Conservation (phyloP, 495 filamentous ascomycete genomes). For the Lasiosphaeria hispida region DNA sequence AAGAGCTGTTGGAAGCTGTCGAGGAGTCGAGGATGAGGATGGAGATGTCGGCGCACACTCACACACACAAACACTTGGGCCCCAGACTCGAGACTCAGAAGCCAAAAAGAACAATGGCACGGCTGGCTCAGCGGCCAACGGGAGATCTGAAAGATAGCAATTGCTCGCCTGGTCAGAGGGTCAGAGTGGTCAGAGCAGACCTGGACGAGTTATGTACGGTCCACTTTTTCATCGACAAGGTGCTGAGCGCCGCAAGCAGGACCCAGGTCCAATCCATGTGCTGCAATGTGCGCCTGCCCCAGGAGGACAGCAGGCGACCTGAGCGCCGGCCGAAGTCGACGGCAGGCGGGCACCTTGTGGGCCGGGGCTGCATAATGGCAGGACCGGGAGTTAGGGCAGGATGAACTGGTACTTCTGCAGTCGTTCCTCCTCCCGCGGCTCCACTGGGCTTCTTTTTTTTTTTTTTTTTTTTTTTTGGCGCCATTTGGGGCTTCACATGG, state of each 20-base stretch:
- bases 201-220: slow-evolving; percentile 18
- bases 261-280: too few relatives aligned
- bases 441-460: neutral
- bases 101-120: neutral
- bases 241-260: too few relatives aligned
- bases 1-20: too few relatives aligned
- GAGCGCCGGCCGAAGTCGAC: neutral
- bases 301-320: too few relatives aligned
- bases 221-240: slow-evolving; percentile 17
- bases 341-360: slow-evolving; percentile 1
- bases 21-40: too few relatives aligned
- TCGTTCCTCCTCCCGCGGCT: neutral
- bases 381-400: neutral
- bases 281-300: too few relatives aligned
- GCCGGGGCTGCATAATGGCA: slow-evolving; percentile 4
- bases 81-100: too few relatives aligned
- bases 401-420: slow-evolving; percentile 15
- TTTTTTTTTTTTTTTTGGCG: too few relatives aligned
- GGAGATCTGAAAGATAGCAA: slow-evolving; percentile 6
- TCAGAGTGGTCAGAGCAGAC: slow-evolving; percentile 16
- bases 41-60: too few relatives aligned
- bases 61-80: too few relatives aligned
- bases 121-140: neutral
- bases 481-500: too few relatives aligned
- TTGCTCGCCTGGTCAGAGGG: neutral